Percentiles rank a stretch among this genome's conserved stretches.
phyloP scores from a whole-genome alignment of 1,284 basidiomycete species.

The Ceratobasidium papillatum region DNA sequence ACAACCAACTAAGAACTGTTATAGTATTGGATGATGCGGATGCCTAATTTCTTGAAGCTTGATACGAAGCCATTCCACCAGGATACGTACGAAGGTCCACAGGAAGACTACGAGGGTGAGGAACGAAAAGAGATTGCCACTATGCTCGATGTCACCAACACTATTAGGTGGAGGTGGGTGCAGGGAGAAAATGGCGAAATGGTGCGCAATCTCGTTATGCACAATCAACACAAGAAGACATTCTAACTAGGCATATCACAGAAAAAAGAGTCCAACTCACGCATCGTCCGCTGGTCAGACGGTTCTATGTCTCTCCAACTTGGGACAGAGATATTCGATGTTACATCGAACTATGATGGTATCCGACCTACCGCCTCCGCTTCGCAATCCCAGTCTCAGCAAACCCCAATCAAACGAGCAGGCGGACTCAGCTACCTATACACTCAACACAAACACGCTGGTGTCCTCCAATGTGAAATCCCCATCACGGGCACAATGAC shows the following conservation, averaged over 20 bases:
- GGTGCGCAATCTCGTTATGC: slow-evolving; percentile 57
- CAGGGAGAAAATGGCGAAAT: slow-evolving; percentile 74
- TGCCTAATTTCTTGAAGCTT: slow-evolving; percentile 85
- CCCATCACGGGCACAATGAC: slow-evolving; percentile 84
- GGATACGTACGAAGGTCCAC: slow-evolving; percentile 80
- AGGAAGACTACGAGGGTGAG: slow-evolving; percentile 73
- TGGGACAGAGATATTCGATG: slow-evolving; percentile 91
- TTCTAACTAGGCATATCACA: slow-evolving; percentile 51
- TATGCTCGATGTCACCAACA: slow-evolving; percentile 89
- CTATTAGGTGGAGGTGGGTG: slow-evolving; percentile 88
- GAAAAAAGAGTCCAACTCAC: slow-evolving; percentile 84
- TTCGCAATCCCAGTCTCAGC: slow-evolving; percentile 53
- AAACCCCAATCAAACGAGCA: slow-evolving; percentile 22
- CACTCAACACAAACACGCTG: slow-evolving; percentile 86
- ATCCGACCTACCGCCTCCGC: slow-evolving; percentile 64
- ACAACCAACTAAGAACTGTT: slow-evolving; percentile 13
- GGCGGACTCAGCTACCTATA: slow-evolving; percentile 79
- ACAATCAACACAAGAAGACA: not conserved
- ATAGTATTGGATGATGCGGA: slow-evolving; percentile 82
- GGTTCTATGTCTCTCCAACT: slow-evolving; percentile 85
- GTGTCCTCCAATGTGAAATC: slow-evolving; percentile 85
- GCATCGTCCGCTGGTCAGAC: slow-evolving; percentile 91
- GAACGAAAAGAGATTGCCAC: slow-evolving; percentile 66
- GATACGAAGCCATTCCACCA: slow-evolving; percentile 84
- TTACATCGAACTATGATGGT: slow-evolving; percentile 76